phyloP scores from a whole-genome alignment of 2,329 filamentous ascomycete genomes.

The Monilinia fructicola region DNA sequence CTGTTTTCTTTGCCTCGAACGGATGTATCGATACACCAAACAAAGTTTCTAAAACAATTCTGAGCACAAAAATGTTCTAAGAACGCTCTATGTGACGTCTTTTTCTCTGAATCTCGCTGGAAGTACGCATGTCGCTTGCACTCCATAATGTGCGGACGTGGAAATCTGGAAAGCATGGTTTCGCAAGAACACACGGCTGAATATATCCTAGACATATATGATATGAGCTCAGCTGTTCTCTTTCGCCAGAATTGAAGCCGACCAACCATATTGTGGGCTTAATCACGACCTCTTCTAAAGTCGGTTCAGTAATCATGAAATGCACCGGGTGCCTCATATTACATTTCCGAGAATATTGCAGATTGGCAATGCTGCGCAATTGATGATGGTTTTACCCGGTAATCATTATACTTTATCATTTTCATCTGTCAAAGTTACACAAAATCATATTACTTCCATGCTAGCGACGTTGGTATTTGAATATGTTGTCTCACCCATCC shows the following conservation, averaged over 20 bases:
- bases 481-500: not conserved
- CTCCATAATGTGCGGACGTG: not conserved
- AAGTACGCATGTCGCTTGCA: conserved; percentile 5
- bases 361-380: not conserved
- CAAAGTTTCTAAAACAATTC: conserved; percentile 8
- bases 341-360: not conserved
- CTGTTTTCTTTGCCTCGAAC: not conserved
- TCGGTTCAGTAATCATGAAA: not conserved
- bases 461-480: not conserved
- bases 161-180: conserved; percentile 1
- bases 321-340: conserved; percentile 1
- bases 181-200: conserved; percentile 11
- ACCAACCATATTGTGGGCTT: not conserved
- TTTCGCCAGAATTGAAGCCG: not conserved
- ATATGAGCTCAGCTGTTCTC: conserved; percentile 20
- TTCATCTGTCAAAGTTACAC: conserved; percentile 2
- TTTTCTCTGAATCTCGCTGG: not conserved
- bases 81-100: conserved; percentile 1
- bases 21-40: conserved; percentile 20
- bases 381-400: not conserved
- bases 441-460: conserved; percentile 11
- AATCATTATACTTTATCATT: not conserved
- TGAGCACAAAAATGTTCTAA: not conserved
- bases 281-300: not conserved
- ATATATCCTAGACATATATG: conserved; percentile 17